phyloP scores from a whole-genome alignment of 2,329 filamentous ascomycete species.

The Xylariales sp. region DNA sequence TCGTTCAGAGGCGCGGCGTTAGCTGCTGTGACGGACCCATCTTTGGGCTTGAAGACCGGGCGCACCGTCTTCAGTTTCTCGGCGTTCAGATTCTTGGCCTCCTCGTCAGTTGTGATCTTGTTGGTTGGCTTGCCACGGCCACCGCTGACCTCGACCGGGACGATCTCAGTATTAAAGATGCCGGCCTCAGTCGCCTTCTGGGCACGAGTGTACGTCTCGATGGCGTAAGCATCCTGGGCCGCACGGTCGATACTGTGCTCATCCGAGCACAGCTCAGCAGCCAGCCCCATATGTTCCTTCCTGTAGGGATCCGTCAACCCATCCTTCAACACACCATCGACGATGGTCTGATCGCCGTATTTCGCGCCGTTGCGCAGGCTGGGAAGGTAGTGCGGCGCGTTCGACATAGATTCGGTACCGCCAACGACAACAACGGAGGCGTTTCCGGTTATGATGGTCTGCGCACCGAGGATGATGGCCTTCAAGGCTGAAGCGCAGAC shows the following conservation, averaged over 20 bases:
- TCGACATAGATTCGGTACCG: constrained; percentile 98
- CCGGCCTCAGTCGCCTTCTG: constrained; percentile 85
- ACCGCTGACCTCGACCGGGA: constrained; percentile 80
- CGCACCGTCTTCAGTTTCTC: constrained; percentile 83
- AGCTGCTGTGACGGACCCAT: constrained; percentile 88
- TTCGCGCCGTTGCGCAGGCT: constrained; percentile 83
- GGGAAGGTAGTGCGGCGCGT: constrained; percentile 91
- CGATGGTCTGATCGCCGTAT: constrained; percentile 83
- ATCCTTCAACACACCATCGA: constrained; percentile 92
- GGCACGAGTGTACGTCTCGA: constrained; percentile 66
- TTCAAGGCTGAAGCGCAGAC: constrained; percentile 96
- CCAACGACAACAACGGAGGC: constrained; percentile 90
- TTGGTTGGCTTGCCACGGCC: constrained; percentile 85
- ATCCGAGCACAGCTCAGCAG: constrained; percentile 83
- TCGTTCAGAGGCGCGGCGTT: constrained; percentile 97
- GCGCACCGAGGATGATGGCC: constrained; percentile 87
- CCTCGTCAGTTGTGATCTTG: constrained; percentile 80
- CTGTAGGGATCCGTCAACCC: constrained; percentile 93
- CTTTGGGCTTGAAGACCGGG: constrained; percentile 72
- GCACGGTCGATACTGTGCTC: constrained; percentile 80
- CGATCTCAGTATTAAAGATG: constrained; percentile 80
- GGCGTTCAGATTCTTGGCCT: constrained; percentile 88
- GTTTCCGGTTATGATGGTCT: constrained; percentile 96
- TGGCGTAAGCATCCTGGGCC: constrained; percentile 92
- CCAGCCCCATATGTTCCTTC: constrained; percentile 94